A percentile compares a stretch with the other conserved stretches of the same genome.
These are phyloP conservation scores for Phaeophleospora eucalypticola DNA, from an alignment of 2,329 filamentous ascomycete species.

Conservation along the genomic window DNA sequence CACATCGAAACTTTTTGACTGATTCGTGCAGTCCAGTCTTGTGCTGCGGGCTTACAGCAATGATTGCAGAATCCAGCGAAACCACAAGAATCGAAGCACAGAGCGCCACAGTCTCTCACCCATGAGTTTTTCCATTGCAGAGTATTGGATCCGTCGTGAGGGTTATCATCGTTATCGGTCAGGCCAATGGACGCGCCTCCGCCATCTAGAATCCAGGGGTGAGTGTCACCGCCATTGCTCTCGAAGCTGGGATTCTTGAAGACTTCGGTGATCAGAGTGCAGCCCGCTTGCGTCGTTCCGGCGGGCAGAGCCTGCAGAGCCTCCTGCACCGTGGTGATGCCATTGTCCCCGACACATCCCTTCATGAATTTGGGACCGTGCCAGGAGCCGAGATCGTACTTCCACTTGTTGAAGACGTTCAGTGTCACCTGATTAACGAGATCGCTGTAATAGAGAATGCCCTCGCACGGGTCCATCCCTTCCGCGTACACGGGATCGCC, in stretches of 20 bases:
- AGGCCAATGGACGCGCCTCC: background rate
- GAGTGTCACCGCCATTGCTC: background rate
- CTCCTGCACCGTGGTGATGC: background rate
- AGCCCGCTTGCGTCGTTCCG: background rate
- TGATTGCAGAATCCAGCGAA: no score
- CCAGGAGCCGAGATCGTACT: slow-evolving; percentile 6
- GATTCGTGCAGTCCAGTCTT: no score
- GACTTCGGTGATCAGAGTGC: background rate
- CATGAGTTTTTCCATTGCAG: slow-evolving; percentile 1
- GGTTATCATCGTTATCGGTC: background rate
- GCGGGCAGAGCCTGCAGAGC: background rate
- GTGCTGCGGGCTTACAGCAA: no score
- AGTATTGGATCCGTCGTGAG: background rate
- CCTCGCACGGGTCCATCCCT: background rate
- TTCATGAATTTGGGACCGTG: slow-evolving; percentile 1
- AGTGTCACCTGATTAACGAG: slow-evolving; percentile 1
- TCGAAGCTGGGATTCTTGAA: slow-evolving; percentile 4
- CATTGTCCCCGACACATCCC: slow-evolving; percentile 1
- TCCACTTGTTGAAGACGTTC: background rate
- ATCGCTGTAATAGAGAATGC: slow-evolving; percentile 2
- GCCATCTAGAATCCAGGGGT: slow-evolving; percentile 1
- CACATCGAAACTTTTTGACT: no score
- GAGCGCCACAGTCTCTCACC: no score
- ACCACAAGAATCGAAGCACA: no score
- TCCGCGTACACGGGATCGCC: background rate